Evolutionary conservation across 768 basidiomycete species (phyloP).

Genomic region (Macrolepiota dolichaula): DNA sequence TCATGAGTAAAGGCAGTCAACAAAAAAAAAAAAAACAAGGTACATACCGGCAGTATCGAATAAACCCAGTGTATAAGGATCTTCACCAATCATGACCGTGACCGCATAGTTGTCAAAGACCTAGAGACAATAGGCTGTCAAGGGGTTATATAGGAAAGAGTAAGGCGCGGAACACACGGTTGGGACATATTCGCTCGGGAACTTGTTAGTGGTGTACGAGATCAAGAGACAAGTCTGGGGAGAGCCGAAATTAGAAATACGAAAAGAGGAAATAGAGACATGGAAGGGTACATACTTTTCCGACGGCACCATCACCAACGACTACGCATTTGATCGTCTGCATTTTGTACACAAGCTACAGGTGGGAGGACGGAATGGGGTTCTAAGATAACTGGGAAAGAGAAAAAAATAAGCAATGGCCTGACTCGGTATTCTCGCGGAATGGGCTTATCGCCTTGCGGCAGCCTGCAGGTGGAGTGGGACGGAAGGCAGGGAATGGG

Average conservation of each 20-base stretch:
- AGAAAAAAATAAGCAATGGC: constrained; percentile 18
- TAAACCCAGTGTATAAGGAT: constrained; percentile 96
- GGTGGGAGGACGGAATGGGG: constrained; percentile 16
- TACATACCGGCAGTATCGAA: constrained; percentile 97
- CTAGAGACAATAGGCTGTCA: constrained; percentile 36
- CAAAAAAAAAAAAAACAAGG: not conserved
- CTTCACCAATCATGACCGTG: constrained; percentile 99
- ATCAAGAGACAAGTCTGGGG: constrained; percentile 92
- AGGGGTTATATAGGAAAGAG: constrained; percentile 20
- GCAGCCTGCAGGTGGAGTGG: constrained; percentile 17
- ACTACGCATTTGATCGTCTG: constrained; percentile 98
- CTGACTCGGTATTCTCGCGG: not conserved
- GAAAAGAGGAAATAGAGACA: constrained; percentile 9
- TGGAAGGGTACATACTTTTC: constrained; percentile 68
- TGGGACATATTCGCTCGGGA: constrained; percentile 98
- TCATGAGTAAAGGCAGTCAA: constrained; percentile 10
- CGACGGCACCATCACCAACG: constrained; percentile 96
- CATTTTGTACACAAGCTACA: constrained; percentile 45
- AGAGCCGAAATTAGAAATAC: constrained; percentile 6
- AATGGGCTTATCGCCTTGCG: constrained; percentile 24
- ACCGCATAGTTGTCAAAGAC: constrained; percentile 98
- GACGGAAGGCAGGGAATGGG: constrained; percentile 33
- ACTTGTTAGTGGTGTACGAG: constrained; percentile 97
- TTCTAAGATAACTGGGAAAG: constrained; percentile 13
- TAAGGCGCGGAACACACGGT: constrained; percentile 61